Base-by-base conservation (phyloP, 768 basidiomycete species). In the Neoboletus subvelutipes region DNA sequence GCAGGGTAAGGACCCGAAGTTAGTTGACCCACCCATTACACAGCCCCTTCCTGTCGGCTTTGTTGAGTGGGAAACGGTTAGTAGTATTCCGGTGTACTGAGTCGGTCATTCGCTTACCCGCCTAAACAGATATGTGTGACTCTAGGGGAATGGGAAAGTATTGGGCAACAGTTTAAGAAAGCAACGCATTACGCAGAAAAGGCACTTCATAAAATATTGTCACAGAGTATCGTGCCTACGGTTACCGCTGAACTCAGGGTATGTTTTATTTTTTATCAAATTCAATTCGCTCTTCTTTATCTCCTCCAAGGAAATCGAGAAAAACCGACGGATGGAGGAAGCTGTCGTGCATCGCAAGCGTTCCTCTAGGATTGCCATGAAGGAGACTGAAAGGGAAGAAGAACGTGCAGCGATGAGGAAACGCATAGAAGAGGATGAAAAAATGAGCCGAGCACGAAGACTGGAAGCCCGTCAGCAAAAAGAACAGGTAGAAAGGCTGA, bases 41-140 rank as follows among this genome's bases (percentile, higher is more conserved):
- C 65, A 64, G n/a, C 65, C 60, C 10, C 52, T 73, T 22, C 80
- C 79, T 5, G 75, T 76, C 2, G 80, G 80, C 47, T 90, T 90
- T 64, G 70, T 92, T 40, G 94, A 96, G 71, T 98, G 95, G 94
- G 92, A 96, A 76, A 89, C 90, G 64, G 94, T 93, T 57, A 65
- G 84, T 76, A 43, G 34, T 40, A 50, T 45, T 17, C n/a, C 6
- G 8, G 37, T 17, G 3, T 13, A 41, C 39, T 34, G 3, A 13
- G 15, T 18, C 5, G 9, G 9, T 18, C 24, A 39, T 45, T 45
- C 22, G 59, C 55, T 62, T 2, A 55, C 39, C 22, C 17, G 5
- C 28, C n/a, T 18, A 29, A 45, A 22, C 59, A 95, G 93, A 84
- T 95, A 60, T 94, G 92, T 65, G 83, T 87, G 7, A 90, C 88